Evolutionary conservation across 495 filamentous ascomycete species (phyloP), one percentile per base, ranked within the genome.

Genomic region (Talaromyces liani): DNA sequence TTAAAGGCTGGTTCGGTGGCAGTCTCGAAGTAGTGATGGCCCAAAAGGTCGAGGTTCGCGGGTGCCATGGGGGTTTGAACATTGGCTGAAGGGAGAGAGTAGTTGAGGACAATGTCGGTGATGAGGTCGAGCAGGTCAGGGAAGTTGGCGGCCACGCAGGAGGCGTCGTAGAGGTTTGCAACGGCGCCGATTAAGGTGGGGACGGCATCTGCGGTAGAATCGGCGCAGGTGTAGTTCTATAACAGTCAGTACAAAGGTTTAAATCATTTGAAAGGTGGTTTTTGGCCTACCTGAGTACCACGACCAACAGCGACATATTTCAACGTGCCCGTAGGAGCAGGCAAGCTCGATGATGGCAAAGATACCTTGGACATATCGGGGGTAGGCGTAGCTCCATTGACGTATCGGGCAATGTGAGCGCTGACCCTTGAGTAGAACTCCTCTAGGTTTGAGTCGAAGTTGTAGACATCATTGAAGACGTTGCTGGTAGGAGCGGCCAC

Each of bases 221-320:
- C 71, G 39, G 83, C 79, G 80, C 93, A 97, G 63, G 91, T 92
- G 75, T 97, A 98, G 81, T 97, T 97, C 79, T 97, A 84, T 41
- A 7, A 16, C 33, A 60, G 45, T 53, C 9, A 60, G 64, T 56
- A 53, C 7, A 59, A 27, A 63, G 39, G 14, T n/a, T 6, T 4
- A 8, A 31, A 24, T 10, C 14, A 2, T 33, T 6, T 36, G 10
- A 20, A n/a, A 9, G 24, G 24, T n/a, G 2, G 24, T 36, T 6
- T 36, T 4, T 1, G 16, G 33, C 29, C 4, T 73, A 82, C 80
- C 72, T 82, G 81, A 10, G 87, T 93, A 41, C 93, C 93, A 36
- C 91, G 88, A 68, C 93, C 93, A 58, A 98, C 79, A 68, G 87
- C 91, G 33, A 97, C 87, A 70, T 94, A 91, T 70, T 82, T 84